Conservation (phyloP, 768 basidiomycete species). For the Filobasidium floriforme region DNA sequence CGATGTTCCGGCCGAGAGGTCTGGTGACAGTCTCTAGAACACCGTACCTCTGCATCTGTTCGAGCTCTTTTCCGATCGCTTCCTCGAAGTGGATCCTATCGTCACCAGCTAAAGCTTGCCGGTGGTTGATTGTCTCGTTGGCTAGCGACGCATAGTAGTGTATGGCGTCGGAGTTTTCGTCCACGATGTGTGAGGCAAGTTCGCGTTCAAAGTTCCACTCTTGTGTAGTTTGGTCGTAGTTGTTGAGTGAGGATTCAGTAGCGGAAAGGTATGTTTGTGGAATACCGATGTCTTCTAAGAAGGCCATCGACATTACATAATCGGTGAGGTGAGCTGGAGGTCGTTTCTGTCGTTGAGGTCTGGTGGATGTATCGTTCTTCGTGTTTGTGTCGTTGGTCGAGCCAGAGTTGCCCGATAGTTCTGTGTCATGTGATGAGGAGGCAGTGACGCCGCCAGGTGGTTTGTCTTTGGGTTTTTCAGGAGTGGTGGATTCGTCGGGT, state of each 20-base stretch:
- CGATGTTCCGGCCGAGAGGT: slow-evolving; percentile 39
- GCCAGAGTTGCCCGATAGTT: no score
- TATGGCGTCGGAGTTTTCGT: neutral
- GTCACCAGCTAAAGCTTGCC: neutral
- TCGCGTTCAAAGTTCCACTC: neutral
- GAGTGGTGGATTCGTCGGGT: no score
- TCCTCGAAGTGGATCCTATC: neutral
- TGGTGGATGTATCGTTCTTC: no score
- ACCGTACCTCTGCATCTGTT: neutral
- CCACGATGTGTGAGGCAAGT: neutral
- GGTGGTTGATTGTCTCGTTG: neutral
- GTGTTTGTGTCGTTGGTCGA: no score
- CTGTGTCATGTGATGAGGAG: no score
- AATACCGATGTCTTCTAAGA: neutral
- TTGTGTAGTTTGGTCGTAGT: no score
- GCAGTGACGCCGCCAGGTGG: no score
- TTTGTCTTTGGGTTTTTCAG: no score
- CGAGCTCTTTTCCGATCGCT: neutral
- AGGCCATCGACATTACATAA: neutral
- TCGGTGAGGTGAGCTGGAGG: neutral
- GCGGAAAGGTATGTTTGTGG: neutral
- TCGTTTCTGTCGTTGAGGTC: neutral
- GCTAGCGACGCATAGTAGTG: slow-evolving; percentile 3
- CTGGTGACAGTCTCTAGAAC: neutral
- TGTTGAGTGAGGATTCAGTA: neutral